phyloP scores from a whole-genome alignment of 2,329 filamentous ascomycete genomes.

The Coniochaeta pulveracea region DNA sequence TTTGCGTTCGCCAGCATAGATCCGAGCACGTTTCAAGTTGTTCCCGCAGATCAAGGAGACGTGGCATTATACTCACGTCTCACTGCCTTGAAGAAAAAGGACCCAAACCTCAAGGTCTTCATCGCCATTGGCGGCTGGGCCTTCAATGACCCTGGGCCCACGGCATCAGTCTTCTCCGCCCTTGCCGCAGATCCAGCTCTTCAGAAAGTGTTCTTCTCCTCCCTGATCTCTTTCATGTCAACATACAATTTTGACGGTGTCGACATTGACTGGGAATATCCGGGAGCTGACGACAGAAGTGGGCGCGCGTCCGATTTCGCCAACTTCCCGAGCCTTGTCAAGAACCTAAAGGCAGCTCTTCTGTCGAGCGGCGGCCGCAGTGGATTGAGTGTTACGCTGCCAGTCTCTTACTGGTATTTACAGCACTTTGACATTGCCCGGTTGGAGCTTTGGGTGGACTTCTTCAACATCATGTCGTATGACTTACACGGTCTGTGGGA shows the following conservation, averaged over 20 bases:
- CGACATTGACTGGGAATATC: conserved; percentile 19
- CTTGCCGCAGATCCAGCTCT: conserved; percentile 15
- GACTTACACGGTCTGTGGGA: conserved; percentile 32
- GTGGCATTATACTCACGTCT: conserved; percentile 16
- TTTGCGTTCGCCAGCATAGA: conserved; percentile 9
- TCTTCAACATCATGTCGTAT: conserved; percentile 33
- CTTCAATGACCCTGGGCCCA: conserved; percentile 23
- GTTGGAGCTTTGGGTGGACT: conserved; percentile 19
- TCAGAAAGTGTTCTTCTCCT: conserved; percentile 12
- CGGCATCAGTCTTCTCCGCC: conserved; percentile 14
- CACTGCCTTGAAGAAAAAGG: conserved; percentile 17
- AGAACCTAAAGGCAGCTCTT: conserved; percentile 8
- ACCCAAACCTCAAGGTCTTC: conserved; percentile 20
- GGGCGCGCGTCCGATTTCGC: conserved; percentile 13
- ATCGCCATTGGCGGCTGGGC: conserved; percentile 30
- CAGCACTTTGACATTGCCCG: conserved; percentile 13
- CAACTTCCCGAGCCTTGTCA: conserved; percentile 15
- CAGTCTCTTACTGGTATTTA: conserved; percentile 17
- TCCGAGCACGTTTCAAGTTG: conserved; percentile 7
- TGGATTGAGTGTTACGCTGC: conserved; percentile 15
- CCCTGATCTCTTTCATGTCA: conserved; percentile 4
- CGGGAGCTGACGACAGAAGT: conserved; percentile 16
- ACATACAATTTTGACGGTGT: conserved; percentile 5
- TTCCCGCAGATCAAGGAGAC: conserved; percentile 7
- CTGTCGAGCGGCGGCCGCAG: conserved; percentile 6